Evolutionary conservation across 2,329 filamentous ascomycete genomes (phyloP), one percentile per base, ranked within the genome.

Genomic region (Phoma sp.): DNA sequence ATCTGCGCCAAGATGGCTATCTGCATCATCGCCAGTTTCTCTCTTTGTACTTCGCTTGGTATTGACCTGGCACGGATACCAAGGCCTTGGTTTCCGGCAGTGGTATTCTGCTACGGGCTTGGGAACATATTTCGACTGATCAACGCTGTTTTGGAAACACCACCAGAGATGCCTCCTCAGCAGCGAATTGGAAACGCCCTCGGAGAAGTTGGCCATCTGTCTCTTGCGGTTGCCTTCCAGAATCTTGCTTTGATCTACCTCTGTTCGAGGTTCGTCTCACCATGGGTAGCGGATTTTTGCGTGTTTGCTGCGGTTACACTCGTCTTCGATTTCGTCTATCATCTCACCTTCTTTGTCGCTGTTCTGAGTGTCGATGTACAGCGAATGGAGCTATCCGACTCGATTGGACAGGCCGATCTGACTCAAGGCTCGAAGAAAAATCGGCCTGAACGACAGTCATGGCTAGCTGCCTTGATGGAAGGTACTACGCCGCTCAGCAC

Each of bases 81-180:
- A 2, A 82, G 87, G 57, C 88, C 88, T 47, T 86, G 86, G 32
- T 94, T 92, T 69, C 90, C 90, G 0, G 82, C 91, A 9, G 88
- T 91, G n/a, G 84, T 93, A 8, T 81, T 92, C 35, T 84, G 87
- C 35, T 88, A 92, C 76, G 91, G 90, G 44, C 77, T 93, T 29
- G 90, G 92, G 66, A 92, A 93, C 64, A 89, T 91, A 60, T 89
- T 92, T 67, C 82, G 89, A 17, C 78, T 93, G 32, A 91, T 93
- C 72, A 92, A 92, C 67, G 86, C 88, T 6, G 88, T 93, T 35
- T 86, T 93, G 31, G 80, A 87, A 51, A 91, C 88, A 0, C 87
- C 88, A 0, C 80, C 87, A 0, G 86, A 90, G 60, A 84, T 88
- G 71, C 85, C 81, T 55, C 89, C 88, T 4, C 86, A 87, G 51